These are phyloP conservation scores for Rhodamnia rubescens DNA, from an alignment of 345 rosid genomes.

Conservation along the genomic window DNA sequence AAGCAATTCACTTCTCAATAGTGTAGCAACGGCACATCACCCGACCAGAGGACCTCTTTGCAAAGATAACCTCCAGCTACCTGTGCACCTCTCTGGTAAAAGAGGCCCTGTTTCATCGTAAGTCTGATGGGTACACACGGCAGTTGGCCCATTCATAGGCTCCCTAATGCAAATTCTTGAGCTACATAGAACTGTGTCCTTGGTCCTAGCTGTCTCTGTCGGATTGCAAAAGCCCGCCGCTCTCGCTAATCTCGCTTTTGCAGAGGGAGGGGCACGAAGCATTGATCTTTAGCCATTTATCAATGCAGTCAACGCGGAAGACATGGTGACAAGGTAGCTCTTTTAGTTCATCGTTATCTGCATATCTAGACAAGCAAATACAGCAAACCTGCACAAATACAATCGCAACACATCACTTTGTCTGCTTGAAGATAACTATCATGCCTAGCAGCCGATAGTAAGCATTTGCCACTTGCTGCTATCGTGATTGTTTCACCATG, in stretches of 20 bases:
- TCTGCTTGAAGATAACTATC: neutral
- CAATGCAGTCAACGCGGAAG: slow-evolving; percentile 62
- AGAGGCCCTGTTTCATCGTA: neutral
- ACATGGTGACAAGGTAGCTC: slow-evolving; percentile 63
- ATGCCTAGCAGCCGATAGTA: neutral
- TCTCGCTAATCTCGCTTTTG: slow-evolving; percentile 49
- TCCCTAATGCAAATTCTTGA: neutral
- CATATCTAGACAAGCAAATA: slow-evolving; percentile 58
- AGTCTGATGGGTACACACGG: neutral
- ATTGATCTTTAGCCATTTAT: slow-evolving; percentile 72
- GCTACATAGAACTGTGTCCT: neutral
- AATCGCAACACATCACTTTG: neutral
- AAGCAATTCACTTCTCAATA: neutral
- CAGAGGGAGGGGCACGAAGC: slow-evolving; percentile 77
- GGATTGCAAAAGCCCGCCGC: slow-evolving; percentile 11
- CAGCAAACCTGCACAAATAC: slow-evolving; percentile 48
- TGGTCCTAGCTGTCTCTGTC: slow-evolving; percentile 7
- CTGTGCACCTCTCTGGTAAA: neutral
- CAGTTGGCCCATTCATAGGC: neutral
- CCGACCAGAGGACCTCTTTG: neutral
- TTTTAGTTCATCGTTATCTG: slow-evolving; percentile 48
- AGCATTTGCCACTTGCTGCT: neutral
- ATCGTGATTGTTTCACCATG: neutral
- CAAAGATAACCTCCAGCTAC: neutral
- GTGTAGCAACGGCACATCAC: neutral